Percentiles rank a stretch among this genome's conserved stretches.
Conservation (phyloP, 805 yeast species). For the Sporopachydermia lactativora region DNA sequence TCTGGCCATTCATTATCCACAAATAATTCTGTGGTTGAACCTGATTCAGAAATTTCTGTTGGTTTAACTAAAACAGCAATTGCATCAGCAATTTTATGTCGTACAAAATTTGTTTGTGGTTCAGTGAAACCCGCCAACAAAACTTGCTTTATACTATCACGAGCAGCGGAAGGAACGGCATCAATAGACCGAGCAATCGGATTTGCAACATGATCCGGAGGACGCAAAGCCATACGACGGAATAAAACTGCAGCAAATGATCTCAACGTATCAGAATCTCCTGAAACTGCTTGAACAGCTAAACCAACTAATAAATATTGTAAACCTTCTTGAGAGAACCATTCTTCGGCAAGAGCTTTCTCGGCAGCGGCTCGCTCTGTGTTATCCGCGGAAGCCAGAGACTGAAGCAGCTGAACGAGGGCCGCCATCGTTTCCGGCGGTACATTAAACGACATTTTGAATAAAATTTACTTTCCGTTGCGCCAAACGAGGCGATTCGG, state of each 20-base stretch:
- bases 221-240: constrained; percentile 69
- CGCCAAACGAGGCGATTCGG: too few species aligned
- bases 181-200: constrained; percentile 71
- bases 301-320: constrained; percentile 62
- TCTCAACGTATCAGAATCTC: constrained; percentile 41
- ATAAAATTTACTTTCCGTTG: too few species aligned
- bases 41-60: background rate
- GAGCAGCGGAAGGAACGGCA: constrained; percentile 41
- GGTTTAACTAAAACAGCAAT: constrained; percentile 80
- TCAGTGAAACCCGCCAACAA: constrained; percentile 62
- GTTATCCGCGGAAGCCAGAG: constrained; percentile 72
- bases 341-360: constrained; percentile 49
- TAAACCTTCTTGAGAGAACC: constrained; percentile 58
- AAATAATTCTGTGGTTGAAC: constrained; percentile 18
- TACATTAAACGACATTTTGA: constrained; percentile 16
- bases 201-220: constrained; percentile 50
- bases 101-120: constrained; percentile 57
- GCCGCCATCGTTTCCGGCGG: constrained; percentile 48
- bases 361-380: constrained; percentile 67
- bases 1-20: constrained; percentile 50
- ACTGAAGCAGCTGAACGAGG: constrained; percentile 41
- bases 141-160: constrained; percentile 45
- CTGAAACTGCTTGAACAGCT: constrained; percentile 62
- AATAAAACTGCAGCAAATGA: constrained; percentile 81
- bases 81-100: constrained; percentile 90